phyloP scores from a whole-genome alignment of 768 basidiomycete genomes.

The Mycena vulgaris region DNA sequence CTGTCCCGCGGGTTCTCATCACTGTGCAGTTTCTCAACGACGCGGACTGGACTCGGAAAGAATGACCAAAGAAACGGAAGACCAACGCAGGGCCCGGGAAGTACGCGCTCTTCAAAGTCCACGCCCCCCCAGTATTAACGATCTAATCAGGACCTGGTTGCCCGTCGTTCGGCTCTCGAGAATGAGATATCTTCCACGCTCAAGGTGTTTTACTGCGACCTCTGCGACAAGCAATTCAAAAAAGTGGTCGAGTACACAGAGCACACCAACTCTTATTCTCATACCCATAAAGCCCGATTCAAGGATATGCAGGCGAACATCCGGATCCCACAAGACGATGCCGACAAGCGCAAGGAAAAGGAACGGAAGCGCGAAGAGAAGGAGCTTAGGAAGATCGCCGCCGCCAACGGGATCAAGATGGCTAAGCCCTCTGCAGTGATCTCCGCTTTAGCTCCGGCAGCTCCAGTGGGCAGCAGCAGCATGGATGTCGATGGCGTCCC shows the following conservation, averaged over 20 bases:
- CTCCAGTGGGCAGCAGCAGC: constrained; percentile 42
- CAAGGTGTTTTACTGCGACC: constrained; percentile 82
- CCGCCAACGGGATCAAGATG: constrained; percentile 85
- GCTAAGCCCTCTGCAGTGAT: constrained; percentile 53
- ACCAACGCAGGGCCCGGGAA: constrained; percentile 82
- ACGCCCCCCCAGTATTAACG: too few species aligned
- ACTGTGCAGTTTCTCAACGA: constrained; percentile 73
- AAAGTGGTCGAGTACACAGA: constrained; percentile 91
- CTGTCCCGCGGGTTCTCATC: not conserved
- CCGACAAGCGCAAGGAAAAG: constrained; percentile 86
- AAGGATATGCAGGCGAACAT: constrained; percentile 86
- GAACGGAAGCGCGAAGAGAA: constrained; percentile 90
- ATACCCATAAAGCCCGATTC: constrained; percentile 88
- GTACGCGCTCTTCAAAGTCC: constrained; percentile 56
- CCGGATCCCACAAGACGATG: constrained; percentile 76
- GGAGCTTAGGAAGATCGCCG: constrained; percentile 87
- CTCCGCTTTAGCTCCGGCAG: constrained; percentile 35
- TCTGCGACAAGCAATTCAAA: constrained; percentile 92
- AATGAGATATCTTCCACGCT: constrained; percentile 79
- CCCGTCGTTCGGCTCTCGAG: constrained; percentile 75
- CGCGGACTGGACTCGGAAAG: constrained; percentile 87
- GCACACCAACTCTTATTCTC: constrained; percentile 91
- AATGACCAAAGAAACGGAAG: constrained; percentile 84
- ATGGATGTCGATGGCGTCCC: constrained; percentile 50
- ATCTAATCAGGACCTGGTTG: constrained; percentile 68